phyloP scores from a whole-genome alignment of 257 asterid genomes.

The Rubia yunnanensis region DNA sequence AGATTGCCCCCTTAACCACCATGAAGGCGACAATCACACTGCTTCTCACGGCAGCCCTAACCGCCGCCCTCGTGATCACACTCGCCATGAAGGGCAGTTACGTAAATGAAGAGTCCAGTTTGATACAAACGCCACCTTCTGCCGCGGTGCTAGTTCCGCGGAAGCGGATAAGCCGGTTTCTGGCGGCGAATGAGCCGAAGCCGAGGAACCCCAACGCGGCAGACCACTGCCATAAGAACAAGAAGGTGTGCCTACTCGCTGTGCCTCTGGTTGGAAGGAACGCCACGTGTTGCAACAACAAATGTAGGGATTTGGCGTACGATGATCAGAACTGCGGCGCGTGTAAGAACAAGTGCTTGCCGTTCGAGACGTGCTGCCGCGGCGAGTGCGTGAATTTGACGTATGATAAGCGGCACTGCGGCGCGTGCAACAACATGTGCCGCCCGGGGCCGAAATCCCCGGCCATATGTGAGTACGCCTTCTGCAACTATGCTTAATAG shows the following conservation, averaged over 20 bases:
- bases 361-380: conserved; percentile 25
- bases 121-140: background rate
- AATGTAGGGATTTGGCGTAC: conserved; percentile 24
- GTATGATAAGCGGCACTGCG: conserved; percentile 36
- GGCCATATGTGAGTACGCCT: conserved; percentile 41
- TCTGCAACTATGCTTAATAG: conserved; percentile 29
- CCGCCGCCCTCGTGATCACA: conserved; percentile 24
- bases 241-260: conserved; percentile 17
- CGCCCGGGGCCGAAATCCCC: conserved; percentile 14
- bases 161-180: conserved; percentile 28
- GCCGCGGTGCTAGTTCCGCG: background rate
- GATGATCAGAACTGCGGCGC: conserved; percentile 33
- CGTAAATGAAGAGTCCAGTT: background rate
- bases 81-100: background rate
- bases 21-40: conserved; percentile 30
- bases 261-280: conserved; percentile 14
- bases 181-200: conserved; percentile 6
- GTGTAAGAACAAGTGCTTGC: conserved; percentile 31
- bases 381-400: conserved; percentile 36
- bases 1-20: too few species aligned
- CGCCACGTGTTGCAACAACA: conserved; percentile 37
- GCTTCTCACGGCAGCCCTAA: conserved; percentile 28
- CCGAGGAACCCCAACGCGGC: conserved; percentile 20
- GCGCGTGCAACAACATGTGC: conserved; percentile 31
- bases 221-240: conserved; percentile 25